Evolutionary conservation across 371 early-diverging fungal species (phyloP).

Genomic region (Actinomortierella wolfii): DNA sequence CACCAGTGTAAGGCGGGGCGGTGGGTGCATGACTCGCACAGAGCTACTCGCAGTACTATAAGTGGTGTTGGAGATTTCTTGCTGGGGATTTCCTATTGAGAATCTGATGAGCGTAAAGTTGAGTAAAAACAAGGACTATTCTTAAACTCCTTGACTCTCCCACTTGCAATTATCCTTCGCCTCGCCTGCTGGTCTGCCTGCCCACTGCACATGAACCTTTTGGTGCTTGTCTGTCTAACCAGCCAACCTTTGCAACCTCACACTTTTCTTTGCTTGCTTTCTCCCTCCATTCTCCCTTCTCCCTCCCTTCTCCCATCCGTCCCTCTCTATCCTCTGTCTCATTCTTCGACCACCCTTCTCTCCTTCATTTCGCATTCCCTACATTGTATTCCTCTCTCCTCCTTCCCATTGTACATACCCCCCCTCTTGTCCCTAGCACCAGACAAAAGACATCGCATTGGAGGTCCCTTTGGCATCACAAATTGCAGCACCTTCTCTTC

Average conservation of each 20-base stretch:
- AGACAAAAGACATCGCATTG: no score
- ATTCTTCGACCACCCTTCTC: not conserved
- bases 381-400: constrained; percentile 1
- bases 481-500: no score
- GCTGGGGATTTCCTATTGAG: no score
- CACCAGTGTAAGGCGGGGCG: no score
- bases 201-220: no score
- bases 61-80: not conserved
- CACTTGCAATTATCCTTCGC: not conserved
- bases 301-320: not conserved
- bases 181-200: no score
- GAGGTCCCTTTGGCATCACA: not conserved
- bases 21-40: no score
- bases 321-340: not conserved
- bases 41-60: no score
- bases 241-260: no score
- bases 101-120: no score
- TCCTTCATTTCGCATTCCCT: not conserved
- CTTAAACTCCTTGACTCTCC: not conserved
- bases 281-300: not conserved
- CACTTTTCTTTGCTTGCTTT: not conserved
- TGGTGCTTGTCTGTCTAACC: no score
- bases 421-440: constrained; percentile 1
- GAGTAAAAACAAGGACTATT: not conserved
- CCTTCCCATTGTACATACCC: constrained; percentile 1